These are phyloP conservation scores for Sugiyamaella floridensis DNA, from an alignment of 805 yeast genomes.

Conservation along the genomic window DNA sequence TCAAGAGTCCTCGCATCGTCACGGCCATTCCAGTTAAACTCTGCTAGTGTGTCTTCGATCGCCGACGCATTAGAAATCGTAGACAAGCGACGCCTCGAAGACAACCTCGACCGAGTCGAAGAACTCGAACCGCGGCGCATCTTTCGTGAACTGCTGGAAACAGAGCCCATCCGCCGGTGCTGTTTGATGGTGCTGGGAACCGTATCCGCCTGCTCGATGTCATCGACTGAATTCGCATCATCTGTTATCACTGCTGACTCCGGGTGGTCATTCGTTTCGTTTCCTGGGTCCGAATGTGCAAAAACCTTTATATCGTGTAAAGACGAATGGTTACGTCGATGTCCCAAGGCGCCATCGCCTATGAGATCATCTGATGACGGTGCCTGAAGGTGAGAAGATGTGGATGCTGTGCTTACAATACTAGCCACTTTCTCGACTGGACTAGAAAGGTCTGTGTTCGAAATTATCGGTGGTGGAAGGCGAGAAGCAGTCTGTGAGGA, in stretches of 20 bases:
- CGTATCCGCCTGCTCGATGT: background rate
- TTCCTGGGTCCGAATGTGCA: constrained; percentile 2
- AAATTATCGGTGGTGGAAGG: background rate
- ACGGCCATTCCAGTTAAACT: constrained; percentile 64
- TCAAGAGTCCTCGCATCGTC: constrained; percentile 59
- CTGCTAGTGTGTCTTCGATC: constrained; percentile 64
- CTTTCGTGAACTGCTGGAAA: background rate
- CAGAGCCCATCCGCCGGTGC: background rate
- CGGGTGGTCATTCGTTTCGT: background rate
- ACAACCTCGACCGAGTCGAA: constrained; percentile 8
- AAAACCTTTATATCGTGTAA: constrained; percentile 9
- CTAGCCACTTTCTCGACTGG: background rate
- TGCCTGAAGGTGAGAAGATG: background rate
- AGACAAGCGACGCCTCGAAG: constrained; percentile 12
- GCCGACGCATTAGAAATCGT: constrained; percentile 23
- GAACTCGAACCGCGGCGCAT: constrained; percentile 6
- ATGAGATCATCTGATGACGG: background rate
- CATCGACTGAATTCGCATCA: background rate
- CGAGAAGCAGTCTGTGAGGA: background rate
- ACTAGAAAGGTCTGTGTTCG: background rate
- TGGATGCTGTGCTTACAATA: background rate
- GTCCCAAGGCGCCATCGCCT: background rate
- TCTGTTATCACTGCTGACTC: background rate
- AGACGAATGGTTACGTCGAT: constrained; percentile 8
- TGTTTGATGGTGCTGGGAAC: background rate